Evolutionary conservation across 2,329 filamentous ascomycete species (phyloP), one percentile per base, ranked within the genome.

Genomic region (Corniculantispora saksenae): DNA sequence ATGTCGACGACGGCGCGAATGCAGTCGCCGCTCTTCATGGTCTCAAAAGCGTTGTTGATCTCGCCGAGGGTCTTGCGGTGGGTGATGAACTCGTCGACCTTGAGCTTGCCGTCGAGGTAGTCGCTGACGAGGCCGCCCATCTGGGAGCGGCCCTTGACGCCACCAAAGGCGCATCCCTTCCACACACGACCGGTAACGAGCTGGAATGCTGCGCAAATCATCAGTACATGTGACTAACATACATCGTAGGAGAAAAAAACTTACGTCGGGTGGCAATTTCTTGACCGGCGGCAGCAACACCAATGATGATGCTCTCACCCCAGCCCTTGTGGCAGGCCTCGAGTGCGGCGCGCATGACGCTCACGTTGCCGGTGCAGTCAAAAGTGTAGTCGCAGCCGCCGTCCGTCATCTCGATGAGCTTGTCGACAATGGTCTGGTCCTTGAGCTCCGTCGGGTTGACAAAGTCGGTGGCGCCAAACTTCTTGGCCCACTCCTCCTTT

Each of bases 321-420:
- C 95, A 99, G 57, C 95, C 95, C 88, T 99, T 99, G 85, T 99
- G 95, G 84, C 94, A 98, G 57, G 95, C 94, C 83, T 99, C 94
- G 67, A 99, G 88, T 48, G 95, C 95, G 61, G 92, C 91, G 69
- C 95, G 87, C 95, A 97, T 99, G 64, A 99, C 95, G 71, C 89
- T 87, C 61, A 98, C 94, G 75, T 98, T 98, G 66, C 95, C 95
- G 8, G 95, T 99, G 86, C 95, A 98, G 83, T 99, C 95, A 77
- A 99, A 99, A 58, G 95, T 99, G 84, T 97, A 98, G 83, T 99
- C 95, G 78, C 93, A 97, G 60, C 95, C 95, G 70, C 95, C 95
- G 74, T 98, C 95, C 1, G 95, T 99, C 91, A 98, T 93, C 81
- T 98, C 94, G 71, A 98, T 88, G 69, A 99, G 86, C 83, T 94